These are phyloP conservation scores for Hyaloscypha finlandica DNA, from an alignment of 495 filamentous ascomycete species.

Conservation along the genomic window DNA sequence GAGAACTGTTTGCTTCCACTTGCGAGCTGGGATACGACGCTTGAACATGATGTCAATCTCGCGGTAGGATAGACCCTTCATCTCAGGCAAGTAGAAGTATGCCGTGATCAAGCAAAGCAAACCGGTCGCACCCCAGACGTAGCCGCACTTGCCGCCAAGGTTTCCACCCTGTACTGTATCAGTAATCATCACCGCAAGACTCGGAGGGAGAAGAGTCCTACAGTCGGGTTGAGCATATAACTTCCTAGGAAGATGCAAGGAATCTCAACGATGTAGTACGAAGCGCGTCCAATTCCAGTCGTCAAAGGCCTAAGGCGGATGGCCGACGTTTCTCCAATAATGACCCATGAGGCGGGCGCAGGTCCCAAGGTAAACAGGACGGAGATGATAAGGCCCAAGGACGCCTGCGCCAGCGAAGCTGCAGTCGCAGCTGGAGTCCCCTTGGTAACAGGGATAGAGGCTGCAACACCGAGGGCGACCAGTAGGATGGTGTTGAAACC, in stretches of 20 bases:
- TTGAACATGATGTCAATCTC: constrained; percentile 75
- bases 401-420: constrained; percentile 48
- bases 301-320: constrained; percentile 55
- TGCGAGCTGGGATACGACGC: constrained; percentile 59
- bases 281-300: constrained; percentile 56
- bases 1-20: constrained; percentile 51
- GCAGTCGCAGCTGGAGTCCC: constrained; percentile 25
- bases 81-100: constrained; percentile 68
- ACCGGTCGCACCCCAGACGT: constrained; percentile 58
- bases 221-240: constrained; percentile 47
- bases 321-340: constrained; percentile 60
- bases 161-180: constrained; percentile 41
- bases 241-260: constrained; percentile 48
- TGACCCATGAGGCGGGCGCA: constrained; percentile 56
- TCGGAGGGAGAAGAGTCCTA: constrained; percentile 9
- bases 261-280: constrained; percentile 53
- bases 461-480: constrained; percentile 49
- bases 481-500: constrained; percentile 17
- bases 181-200: constrained; percentile 8
- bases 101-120: constrained; percentile 42
- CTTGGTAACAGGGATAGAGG: constrained; percentile 47
- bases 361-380: constrained; percentile 54
- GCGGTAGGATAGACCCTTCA: constrained; percentile 66
- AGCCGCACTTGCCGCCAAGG: constrained; percentile 53
- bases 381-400: constrained; percentile 57